These are phyloP conservation scores for Furcasterigmium furcatum DNA, from an alignment of 2,329 filamentous ascomycete species.

Conservation along the genomic window DNA sequence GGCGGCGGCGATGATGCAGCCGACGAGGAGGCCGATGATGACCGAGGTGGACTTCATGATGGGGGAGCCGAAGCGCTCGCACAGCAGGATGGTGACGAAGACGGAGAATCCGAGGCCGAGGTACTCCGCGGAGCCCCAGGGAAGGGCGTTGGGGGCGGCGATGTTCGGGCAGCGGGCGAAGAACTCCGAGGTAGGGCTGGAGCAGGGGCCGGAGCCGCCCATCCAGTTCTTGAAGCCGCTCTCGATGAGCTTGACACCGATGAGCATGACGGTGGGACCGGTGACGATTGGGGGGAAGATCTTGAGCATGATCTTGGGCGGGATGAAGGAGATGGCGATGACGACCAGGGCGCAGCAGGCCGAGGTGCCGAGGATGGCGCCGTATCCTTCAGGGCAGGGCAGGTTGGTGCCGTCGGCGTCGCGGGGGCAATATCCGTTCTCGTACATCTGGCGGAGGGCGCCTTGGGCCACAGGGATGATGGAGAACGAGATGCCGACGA, in stretches of 20 bases:
- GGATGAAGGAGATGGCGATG: conserved; percentile 71
- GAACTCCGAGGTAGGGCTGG: conserved; percentile 45
- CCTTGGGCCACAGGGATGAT: conserved; percentile 72
- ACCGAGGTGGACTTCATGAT: conserved; percentile 83
- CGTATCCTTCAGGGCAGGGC: conserved; percentile 75
- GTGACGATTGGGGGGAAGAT: conserved; percentile 80
- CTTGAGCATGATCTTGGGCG: conserved; percentile 63
- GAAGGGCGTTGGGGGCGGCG: conserved; percentile 65
- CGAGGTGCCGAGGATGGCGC: conserved; percentile 69
- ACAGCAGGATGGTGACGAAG: conserved; percentile 75
- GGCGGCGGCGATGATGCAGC: conserved; percentile 76
- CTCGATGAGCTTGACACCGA: conserved; percentile 70
- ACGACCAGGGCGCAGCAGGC: conserved; percentile 66
- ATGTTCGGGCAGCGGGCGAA: conserved; percentile 66
- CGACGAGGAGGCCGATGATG: conserved; percentile 68
- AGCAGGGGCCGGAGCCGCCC: conserved; percentile 64
- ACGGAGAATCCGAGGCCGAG: conserved; percentile 78
- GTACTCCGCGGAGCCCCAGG: conserved; percentile 77
- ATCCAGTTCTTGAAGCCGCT: conserved; percentile 77
- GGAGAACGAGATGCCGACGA: conserved; percentile 75
- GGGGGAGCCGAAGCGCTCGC: conserved; percentile 76
- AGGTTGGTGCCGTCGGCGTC: conserved; percentile 61
- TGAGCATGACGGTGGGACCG: conserved; percentile 66
- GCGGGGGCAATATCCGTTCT: conserved; percentile 62
- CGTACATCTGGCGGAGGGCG: conserved; percentile 74